Conservation (phyloP, 257 asterid genomes). For the Cruciata laevipes region DNA sequence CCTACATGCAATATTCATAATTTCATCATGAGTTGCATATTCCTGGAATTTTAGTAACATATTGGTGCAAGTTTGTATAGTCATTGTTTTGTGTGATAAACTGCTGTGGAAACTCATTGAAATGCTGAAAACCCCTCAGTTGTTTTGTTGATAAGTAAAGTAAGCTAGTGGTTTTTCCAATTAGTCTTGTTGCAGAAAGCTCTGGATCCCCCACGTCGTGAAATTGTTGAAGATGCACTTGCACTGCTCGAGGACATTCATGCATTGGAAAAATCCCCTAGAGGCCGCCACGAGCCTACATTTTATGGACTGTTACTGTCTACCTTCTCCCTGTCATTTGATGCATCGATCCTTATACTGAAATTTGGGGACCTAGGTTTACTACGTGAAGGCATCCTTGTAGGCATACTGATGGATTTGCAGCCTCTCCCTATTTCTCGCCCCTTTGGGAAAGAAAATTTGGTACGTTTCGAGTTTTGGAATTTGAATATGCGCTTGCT, state of each 20-base stretch:
- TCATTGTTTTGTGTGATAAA: background rate
- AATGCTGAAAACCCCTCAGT: background rate
- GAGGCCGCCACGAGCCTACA: slow-evolving; percentile 77
- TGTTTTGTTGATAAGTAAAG: background rate
- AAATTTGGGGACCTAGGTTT: slow-evolving; percentile 74
- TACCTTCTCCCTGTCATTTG: slow-evolving; percentile 78
- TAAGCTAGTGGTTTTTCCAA: slow-evolving; percentile 20
- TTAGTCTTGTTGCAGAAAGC: slow-evolving; percentile 81
- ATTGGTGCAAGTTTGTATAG: background rate
- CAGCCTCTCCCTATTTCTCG: slow-evolving; percentile 80
- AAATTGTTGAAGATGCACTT: slow-evolving; percentile 69
- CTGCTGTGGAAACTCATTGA: background rate
- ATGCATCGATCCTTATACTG: slow-evolving; percentile 75
- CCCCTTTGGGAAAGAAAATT: slow-evolving; percentile 68
- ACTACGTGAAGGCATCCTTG: slow-evolving; percentile 92
- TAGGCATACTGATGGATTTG: slow-evolving; percentile 81
- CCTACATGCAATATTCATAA: background rate
- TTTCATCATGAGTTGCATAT: background rate
- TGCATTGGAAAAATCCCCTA: slow-evolving; percentile 59
- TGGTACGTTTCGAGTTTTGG: slow-evolving; percentile 40
- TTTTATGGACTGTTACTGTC: slow-evolving; percentile 77
- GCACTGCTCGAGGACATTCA: slow-evolving; percentile 52
- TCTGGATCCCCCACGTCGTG: slow-evolving; percentile 78
- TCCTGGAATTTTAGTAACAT: background rate
- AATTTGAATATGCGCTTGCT: slow-evolving; percentile 12